These are phyloP conservation scores for Calonectria crousiana DNA, from an alignment of 2,329 filamentous ascomycete genomes.

Conservation along the genomic window DNA sequence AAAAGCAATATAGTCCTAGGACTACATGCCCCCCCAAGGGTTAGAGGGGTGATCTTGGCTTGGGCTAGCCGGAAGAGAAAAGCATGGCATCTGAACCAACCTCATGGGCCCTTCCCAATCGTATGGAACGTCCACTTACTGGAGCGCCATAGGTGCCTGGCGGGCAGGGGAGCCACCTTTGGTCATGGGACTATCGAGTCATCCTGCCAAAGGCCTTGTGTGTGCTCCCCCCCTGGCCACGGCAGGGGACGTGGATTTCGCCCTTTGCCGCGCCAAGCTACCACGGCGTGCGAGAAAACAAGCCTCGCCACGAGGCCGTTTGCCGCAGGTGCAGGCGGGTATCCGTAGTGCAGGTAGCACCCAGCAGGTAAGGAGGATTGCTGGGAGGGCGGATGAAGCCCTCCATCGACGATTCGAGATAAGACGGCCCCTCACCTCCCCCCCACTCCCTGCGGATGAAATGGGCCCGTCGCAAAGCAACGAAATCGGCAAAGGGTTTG, in stretches of 20 bases:
- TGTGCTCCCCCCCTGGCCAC: background rate
- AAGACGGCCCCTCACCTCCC: constrained; percentile 8
- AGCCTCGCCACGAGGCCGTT: constrained; percentile 6
- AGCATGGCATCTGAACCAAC: constrained; percentile 15
- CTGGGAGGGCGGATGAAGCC: background rate
- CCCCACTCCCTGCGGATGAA: background rate
- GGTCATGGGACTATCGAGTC: constrained; percentile 15
- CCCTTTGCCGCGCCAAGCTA: constrained; percentile 17
- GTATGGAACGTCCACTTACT: constrained; percentile 20
- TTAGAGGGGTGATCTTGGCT: constrained; percentile 14
- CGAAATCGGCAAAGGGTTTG: background rate
- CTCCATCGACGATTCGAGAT: constrained; percentile 7
- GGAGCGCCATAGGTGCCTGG: constrained; percentile 7
- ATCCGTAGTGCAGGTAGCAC: background rate
- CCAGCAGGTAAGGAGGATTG: background rate
- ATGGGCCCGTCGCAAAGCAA: constrained; percentile 1
- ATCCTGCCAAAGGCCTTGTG: constrained; percentile 7
- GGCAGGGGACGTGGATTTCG: background rate
- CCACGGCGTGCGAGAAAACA: constrained; percentile 6
- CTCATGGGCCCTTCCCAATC: constrained; percentile 21
- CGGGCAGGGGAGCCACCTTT: constrained; percentile 6
- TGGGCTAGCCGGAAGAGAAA: constrained; percentile 4
- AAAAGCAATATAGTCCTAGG: constrained; percentile 9
- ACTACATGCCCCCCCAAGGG: background rate
- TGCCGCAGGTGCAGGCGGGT: background rate